Base-by-base conservation (phyloP, 139 green algal genomes). In the Dunaliella primolecta region DNA sequence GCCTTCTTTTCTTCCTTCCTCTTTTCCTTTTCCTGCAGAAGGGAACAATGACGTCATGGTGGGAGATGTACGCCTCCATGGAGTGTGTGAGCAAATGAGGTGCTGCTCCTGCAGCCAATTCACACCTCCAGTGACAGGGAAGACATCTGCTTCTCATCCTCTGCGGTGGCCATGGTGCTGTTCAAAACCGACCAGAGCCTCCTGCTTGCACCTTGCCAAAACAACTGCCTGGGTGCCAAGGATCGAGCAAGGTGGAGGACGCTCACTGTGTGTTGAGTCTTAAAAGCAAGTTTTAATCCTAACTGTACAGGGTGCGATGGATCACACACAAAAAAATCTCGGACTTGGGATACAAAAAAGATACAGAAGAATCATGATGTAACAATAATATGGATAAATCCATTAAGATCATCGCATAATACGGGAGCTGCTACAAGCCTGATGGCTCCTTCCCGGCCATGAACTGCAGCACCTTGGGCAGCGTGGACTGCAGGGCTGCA, bases 401-500 rank as follows among this genome's bases (percentile, higher is more conserved):
- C n/a, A n/a, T n/a, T n/a, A n/a, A n/a, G n/a, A n/a, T n/a, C n/a
- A n/a, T n/a, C n/a, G n/a, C n/a, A n/a, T n/a, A n/a, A n/a, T n/a
- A n/a, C n/a, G n/a, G n/a, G n/a, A n/a, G n/a, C n/a, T 36, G 3
- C 92, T 77, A 99, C 27, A 99, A 89, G 80, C 98, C 88, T 20
- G 29, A 70, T 0, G 96, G 30, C 24, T 81, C 87, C 80, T 97
- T 98, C 1, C 95, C 95, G 0, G 87, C 84, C 15, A 98, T 83
- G 75, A 96, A 97, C 27, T 93, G 84, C 3, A 99, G 83, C 71
- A 97, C 92, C 24, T 89, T 88, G 0, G 92, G 90, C 46, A 99
- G 81, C 0, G 85, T 88, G 29, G 56, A 80, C 85, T 98, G 91
- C 84, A 99, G 89, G 24, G 94, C 89, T 11, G 88, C 84, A 0